phyloP scores from a whole-genome alignment of 2,329 filamentous ascomycete species.

The Ceratocystis colombiana region DNA sequence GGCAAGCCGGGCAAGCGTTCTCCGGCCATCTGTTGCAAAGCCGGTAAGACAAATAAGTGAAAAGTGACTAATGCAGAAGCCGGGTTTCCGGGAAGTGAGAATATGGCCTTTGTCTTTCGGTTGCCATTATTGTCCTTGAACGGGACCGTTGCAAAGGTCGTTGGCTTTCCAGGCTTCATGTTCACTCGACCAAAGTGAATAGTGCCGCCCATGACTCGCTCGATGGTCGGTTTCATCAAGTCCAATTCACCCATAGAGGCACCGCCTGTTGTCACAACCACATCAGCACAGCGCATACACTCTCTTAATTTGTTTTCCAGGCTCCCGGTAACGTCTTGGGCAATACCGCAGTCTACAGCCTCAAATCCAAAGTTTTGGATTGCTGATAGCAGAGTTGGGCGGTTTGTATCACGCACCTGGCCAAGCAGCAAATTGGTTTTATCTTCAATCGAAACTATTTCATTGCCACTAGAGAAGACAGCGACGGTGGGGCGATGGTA shows the following conservation, averaged over 20 bases:
- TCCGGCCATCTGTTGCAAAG: conserved; percentile 67
- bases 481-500: conserved; percentile 72
- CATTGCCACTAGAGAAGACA: conserved; percentile 86
- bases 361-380: conserved; percentile 64
- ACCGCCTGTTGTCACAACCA: conserved; percentile 85
- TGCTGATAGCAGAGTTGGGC: conserved; percentile 75
- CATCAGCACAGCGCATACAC: conserved; percentile 62
- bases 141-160: conserved; percentile 85
- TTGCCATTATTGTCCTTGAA: conserved; percentile 42
- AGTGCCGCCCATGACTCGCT: conserved; percentile 75
- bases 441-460: conserved; percentile 68
- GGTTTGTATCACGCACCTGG: conserved; percentile 88
- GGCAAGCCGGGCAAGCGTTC: conserved; percentile 59
- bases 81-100: conserved; percentile 87
- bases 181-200: conserved; percentile 93
- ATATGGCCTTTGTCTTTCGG: conserved; percentile 60
- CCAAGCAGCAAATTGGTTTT: conserved; percentile 57
- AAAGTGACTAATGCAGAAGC: conserved; percentile 88
- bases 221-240: conserved; percentile 90
- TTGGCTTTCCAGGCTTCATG: conserved; percentile 98
- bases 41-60: conserved; percentile 85
- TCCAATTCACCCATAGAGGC: conserved; percentile 98
- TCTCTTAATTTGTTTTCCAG: conserved; percentile 69
- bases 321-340: conserved; percentile 58
- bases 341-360: conserved; percentile 77